These are phyloP conservation scores for Adansonia digitata DNA, from an alignment of 345 rosid genomes.

Conservation along the genomic window DNA sequence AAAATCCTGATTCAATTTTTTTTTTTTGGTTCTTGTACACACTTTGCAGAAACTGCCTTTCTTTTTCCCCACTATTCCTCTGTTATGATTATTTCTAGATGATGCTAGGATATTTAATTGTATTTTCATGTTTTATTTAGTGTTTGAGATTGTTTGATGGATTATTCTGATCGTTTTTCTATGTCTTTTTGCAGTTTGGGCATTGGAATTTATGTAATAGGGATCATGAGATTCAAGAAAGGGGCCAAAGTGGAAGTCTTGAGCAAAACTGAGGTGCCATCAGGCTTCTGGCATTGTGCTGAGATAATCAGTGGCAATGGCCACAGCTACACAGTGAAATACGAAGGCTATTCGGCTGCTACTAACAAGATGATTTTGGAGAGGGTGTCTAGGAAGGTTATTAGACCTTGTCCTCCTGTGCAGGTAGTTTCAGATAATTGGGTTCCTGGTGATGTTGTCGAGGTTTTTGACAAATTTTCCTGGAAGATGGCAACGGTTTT, in stretches of 20 bases:
- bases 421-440: conserved; percentile 34
- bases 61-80: background rate
- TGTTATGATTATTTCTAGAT: background rate
- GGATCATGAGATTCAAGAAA: conserved; percentile 51
- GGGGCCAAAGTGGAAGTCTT: conserved; percentile 70
- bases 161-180: conserved; percentile 9
- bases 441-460: conserved; percentile 70
- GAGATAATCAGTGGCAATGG: conserved; percentile 67
- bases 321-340: conserved; percentile 50
- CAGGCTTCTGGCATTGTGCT: conserved; percentile 69
- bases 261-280: conserved; percentile 49
- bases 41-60: background rate
- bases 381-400: conserved; percentile 50
- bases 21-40: background rate
- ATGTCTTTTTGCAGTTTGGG: conserved; percentile 18
- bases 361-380: conserved; percentile 19
- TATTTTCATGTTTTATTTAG: background rate
- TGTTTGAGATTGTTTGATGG: background rate
- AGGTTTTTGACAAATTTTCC: conserved; percentile 53
- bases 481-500: conserved; percentile 77
- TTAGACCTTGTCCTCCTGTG: conserved; percentile 58
- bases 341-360: conserved; percentile 26
- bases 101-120: background rate
- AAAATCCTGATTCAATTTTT: background rate
- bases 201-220: background rate